Base-by-base conservation (phyloP, 2,329 filamentous ascomycete genomes). In the Colletotrichum lupini region DNA sequence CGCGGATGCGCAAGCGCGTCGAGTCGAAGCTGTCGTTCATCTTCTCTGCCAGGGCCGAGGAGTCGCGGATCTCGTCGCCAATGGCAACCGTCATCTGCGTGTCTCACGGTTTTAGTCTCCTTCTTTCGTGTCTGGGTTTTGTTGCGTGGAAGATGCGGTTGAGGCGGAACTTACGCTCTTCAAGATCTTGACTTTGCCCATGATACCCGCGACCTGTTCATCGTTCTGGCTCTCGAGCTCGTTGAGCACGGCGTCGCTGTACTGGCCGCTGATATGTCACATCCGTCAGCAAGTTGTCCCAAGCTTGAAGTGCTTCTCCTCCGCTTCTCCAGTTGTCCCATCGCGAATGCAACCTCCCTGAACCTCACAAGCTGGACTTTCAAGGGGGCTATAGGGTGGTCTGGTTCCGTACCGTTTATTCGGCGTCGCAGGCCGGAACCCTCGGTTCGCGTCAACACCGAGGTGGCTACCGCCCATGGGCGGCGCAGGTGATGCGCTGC, bases 181-280 rank as follows among this genome's bases (percentile, higher is more conserved):
- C 78, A 98, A 82, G 86, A 95, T 91, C 85, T 89, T 92, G 74
- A 98, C 96, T 84, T 98, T 98, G 76, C 93, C 93, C 77, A 94
- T 89, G 80, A 98, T 95, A n/a, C 95, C 95, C 74, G 95, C 93
- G 12, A 98, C 92, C 78, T 98, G 93, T 72, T 91, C 88, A 77
- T 98, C 95, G 81, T 98, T 98, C 85, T 99, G 97, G 79, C 94
- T 96, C 86, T 99, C 97, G 74, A 99, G 89, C 84, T 97, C 95
- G 81, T 94, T 95, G 66, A 99, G 89, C 60, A 98, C 95, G 24
- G 95, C 94, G 79, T 97, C 93, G 80, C 93, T 96, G 82, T 98
- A 98, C 82, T 98, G 95, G 16, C 96, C 96, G 80, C 93, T 94
- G 76, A 76, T 9, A 32, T 12, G 28, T 12, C 35, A 35, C 12